These are phyloP conservation scores for Dothistroma pini DNA, from an alignment of 2,329 filamentous ascomycete species.

Conservation along the genomic window DNA sequence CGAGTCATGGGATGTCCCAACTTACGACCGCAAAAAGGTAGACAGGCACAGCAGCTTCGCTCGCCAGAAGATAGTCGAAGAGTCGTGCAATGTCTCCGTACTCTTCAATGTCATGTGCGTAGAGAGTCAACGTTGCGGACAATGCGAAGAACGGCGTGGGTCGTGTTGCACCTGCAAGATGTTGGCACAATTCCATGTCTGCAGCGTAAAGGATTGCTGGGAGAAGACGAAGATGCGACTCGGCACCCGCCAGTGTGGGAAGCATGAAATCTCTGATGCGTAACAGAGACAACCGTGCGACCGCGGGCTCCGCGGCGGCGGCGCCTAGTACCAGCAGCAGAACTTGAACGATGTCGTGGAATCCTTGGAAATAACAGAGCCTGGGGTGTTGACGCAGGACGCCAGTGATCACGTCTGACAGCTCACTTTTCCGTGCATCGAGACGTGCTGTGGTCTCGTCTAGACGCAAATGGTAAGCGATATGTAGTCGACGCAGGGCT, in stretches of 20 bases:
- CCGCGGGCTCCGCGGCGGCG: slow-evolving; percentile 56
- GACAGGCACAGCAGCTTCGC: slow-evolving; percentile 80
- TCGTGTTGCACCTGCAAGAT: slow-evolving; percentile 42
- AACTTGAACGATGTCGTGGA: slow-evolving; percentile 97
- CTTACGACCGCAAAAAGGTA: slow-evolving; percentile 75
- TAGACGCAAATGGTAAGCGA: slow-evolving; percentile 33
- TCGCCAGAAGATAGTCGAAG: slow-evolving; percentile 87
- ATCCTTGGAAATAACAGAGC: slow-evolving; percentile 96
- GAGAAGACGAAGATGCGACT: slow-evolving; percentile 81
- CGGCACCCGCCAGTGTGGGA: slow-evolving; percentile 73
- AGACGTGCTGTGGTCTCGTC: slow-evolving; percentile 68
- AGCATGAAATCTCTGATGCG: slow-evolving; percentile 98
- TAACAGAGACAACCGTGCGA: slow-evolving; percentile 79
- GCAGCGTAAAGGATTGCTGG: slow-evolving; percentile 72
- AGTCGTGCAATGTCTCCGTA: slow-evolving; percentile 85
- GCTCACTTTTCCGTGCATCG: slow-evolving; percentile 65
- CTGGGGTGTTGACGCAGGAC: slow-evolving; percentile 77
- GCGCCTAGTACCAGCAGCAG: slow-evolving; percentile 78
- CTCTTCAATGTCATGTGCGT: slow-evolving; percentile 89
- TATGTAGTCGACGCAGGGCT: slow-evolving; percentile 1
- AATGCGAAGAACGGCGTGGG: slow-evolving; percentile 85
- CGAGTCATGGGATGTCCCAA: background rate
- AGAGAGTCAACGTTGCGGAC: slow-evolving; percentile 90
- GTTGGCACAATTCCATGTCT: slow-evolving; percentile 67
- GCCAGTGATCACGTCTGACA: slow-evolving; percentile 75